A percentile compares a stretch with the other conserved stretches of the same genome.
Conservation (phyloP, 495 filamentous ascomycete genomes). For the Talaromyces liani region DNA sequence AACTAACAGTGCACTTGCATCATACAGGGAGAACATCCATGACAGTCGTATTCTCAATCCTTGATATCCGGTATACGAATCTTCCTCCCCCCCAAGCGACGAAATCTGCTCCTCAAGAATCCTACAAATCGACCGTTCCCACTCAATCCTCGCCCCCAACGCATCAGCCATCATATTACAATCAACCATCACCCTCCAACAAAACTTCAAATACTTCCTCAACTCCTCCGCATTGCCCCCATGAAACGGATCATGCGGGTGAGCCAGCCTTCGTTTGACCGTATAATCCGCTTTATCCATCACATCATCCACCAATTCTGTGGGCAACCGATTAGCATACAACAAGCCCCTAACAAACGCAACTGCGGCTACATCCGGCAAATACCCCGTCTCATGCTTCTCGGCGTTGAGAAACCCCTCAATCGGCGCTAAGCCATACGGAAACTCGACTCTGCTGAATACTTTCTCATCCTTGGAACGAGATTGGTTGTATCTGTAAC, state of each 20-base stretch:
- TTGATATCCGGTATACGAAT: background rate
- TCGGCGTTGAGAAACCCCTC: constrained; percentile 7
- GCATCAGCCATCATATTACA: background rate
- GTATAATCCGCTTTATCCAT: constrained; percentile 12
- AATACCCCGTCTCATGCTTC: background rate
- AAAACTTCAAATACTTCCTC: background rate
- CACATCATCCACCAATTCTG: constrained; percentile 14
- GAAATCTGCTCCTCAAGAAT: background rate
- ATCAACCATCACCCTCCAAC: background rate
- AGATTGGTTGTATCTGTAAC: background rate
- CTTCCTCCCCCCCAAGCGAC: background rate
- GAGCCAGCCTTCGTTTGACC: background rate
- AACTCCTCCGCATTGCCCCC: background rate
- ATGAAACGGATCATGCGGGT: background rate
- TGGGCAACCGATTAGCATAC: constrained; percentile 9
- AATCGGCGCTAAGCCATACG: constrained; percentile 10
- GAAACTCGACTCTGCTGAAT: background rate
- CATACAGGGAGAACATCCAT: background rate
- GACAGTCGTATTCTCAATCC: background rate
- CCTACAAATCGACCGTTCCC: background rate
- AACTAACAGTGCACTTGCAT: background rate
- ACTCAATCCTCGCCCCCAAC: background rate
- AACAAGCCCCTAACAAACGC: background rate
- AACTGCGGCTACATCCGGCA: background rate
- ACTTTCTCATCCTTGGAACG: background rate